Evolutionary conservation across 139 green algal species (phyloP).

Genomic region (Ulvella scutata): DNA sequence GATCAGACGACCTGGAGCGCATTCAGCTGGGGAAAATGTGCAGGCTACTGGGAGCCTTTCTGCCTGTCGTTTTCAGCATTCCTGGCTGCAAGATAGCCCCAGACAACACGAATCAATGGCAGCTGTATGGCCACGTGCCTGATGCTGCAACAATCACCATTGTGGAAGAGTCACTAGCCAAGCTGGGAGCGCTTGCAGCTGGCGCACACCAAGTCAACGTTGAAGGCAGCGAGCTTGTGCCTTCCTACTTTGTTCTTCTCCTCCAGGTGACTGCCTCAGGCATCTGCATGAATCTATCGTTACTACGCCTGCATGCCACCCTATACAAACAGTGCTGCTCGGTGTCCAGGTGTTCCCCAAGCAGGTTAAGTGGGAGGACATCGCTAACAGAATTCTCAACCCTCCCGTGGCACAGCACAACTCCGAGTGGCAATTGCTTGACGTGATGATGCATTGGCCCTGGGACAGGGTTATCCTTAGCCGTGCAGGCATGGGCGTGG

Average conservation of each 20-base stretch:
- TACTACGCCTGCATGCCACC: no score
- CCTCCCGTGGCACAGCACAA: slow-evolving; percentile 1
- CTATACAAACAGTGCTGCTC: no score
- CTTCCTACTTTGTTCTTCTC: neutral
- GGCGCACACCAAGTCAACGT: neutral
- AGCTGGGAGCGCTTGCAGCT: neutral
- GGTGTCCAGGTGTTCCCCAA: neutral
- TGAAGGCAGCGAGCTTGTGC: neutral
- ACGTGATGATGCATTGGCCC: neutral
- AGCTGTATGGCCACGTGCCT: neutral
- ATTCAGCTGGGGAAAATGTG: neutral
- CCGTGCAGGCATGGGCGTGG: neutral
- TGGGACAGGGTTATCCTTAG: neutral
- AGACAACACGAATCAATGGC: neutral
- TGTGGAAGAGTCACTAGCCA: neutral
- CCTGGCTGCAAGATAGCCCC: neutral
- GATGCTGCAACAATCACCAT: neutral
- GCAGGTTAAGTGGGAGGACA: slow-evolving; percentile 1
- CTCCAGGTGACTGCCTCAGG: no score
- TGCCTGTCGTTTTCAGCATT: neutral
- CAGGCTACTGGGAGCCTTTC: neutral
- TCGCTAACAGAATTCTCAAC: neutral
- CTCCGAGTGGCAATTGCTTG: slow-evolving; percentile 1
- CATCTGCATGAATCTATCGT: no score
- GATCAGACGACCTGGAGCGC: no score